Base-by-base conservation (phyloP, 805 yeast species). In the Lachancea waltii region DNA sequence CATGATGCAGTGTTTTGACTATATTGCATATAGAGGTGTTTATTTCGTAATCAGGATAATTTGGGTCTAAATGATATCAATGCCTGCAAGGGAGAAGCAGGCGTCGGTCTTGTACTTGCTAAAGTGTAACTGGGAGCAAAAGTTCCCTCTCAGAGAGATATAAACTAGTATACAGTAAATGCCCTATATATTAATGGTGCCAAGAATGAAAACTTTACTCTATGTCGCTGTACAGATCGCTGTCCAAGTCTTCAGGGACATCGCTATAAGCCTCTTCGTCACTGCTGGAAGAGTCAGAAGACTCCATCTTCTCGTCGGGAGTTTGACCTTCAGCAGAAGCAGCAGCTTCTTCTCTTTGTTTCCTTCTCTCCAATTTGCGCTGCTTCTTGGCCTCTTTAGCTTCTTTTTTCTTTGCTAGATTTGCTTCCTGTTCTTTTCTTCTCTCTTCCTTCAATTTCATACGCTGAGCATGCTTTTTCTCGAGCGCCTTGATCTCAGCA, bases 381-480 rank as follows among this genome's bases (percentile, higher is more conserved):
- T 77, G 77, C 50, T 79, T 79, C 67, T 82, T 84, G 7, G 78
- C 83, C 29, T 75, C 79, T 55, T 81, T 81, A 53, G 71, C 80
- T 35, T 79, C 86, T 46, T 76, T 75, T 71, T 83, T 89, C 39
- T 73, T 76, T 16, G 77, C 72, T 37, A 89, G 82, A 54, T 87
- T 85, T 31, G 72, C 89, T 48, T 77, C 78, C 63, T 89, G 97
- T 53, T 74, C 79, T 48, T 77, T 76, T 57, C 82, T 75, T 64
- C 97, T 76, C 51, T 76, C 70, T 21, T 73, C 81, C 62, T 79
- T 84, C 50, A 82, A 63, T 51, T 71, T 73, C 54, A 70, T 70
- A 55, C 74, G 74, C 37, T 66, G 66, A 31, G 74, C 73, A 59
- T 87, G 96, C 50, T 65, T 70, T 61, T 73, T 72, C 45, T 85